Conservation (phyloP, 2,329 filamentous ascomycete species). For the Fusarium anguioides region DNA sequence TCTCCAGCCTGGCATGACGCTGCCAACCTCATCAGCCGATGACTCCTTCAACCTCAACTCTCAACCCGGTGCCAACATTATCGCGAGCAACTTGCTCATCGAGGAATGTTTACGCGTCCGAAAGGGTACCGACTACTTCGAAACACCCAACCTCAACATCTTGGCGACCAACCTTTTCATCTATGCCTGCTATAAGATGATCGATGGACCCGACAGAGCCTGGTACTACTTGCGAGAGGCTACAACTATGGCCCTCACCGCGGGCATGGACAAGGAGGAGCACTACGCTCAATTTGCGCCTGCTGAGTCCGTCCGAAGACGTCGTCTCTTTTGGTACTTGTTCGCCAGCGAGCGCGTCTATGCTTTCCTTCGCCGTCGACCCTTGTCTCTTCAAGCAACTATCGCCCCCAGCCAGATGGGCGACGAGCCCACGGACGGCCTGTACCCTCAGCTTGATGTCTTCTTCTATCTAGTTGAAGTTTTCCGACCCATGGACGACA, state of each 20-base stretch:
- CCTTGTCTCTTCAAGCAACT: slow-evolving; percentile 75
- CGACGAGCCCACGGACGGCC: slow-evolving; percentile 69
- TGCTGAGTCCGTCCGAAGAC: slow-evolving; percentile 70
- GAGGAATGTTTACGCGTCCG: slow-evolving; percentile 75
- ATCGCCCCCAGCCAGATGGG: slow-evolving; percentile 72
- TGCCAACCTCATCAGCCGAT: slow-evolving; percentile 57
- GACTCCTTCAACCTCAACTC: slow-evolving; percentile 67
- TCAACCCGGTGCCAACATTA: slow-evolving; percentile 68
- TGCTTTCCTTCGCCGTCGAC: slow-evolving; percentile 75
- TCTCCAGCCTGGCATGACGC: slow-evolving; percentile 74
- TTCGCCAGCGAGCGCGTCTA: slow-evolving; percentile 79
- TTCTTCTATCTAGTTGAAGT: slow-evolving; percentile 72
- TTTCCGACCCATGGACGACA: slow-evolving; percentile 74
- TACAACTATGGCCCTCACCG: slow-evolving; percentile 73
- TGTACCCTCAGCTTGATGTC: slow-evolving; percentile 62
- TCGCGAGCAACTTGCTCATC: slow-evolving; percentile 73
- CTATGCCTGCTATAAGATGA: slow-evolving; percentile 70
- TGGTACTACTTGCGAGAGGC: slow-evolving; percentile 85
- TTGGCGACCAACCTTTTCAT: slow-evolving; percentile 83
- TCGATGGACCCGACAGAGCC: slow-evolving; percentile 65
- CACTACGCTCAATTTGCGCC: slow-evolving; percentile 69
- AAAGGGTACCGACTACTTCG: slow-evolving; percentile 70
- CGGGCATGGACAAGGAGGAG: slow-evolving; percentile 71
- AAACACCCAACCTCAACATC: slow-evolving; percentile 65
- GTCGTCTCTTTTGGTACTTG: slow-evolving; percentile 79